Base-by-base conservation (phyloP, 75 land plant genomes). In the Selaginella moellendorffii region DNA sequence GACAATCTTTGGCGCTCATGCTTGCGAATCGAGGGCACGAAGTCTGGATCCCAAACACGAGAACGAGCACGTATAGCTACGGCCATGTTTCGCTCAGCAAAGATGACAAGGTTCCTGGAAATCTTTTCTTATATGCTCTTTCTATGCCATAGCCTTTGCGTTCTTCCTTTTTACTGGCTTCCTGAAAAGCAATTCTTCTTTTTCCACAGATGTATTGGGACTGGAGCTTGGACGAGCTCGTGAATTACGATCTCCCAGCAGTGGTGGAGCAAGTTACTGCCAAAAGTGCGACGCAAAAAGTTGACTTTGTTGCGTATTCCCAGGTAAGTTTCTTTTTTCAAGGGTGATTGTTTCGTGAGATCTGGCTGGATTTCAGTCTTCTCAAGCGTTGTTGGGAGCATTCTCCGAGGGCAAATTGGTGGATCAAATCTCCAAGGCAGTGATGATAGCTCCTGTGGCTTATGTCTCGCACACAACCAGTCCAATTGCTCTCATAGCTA, bases 101-200 rank as follows among this genome's bases (percentile, higher is more conserved):
- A 24, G 65, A 54, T 27, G 76, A 81, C 20, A 80, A 76, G 77
- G 88, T 83, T 76, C 1, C 28, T n/a, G n/a, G n/a, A n/a, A n/a
- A n/a, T n/a, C n/a, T n/a, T n/a, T n/a, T n/a, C n/a, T n/a, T n/a
- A n/a, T n/a, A n/a, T n/a, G n/a, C n/a, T n/a, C n/a, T n/a, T n/a
- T n/a, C n/a, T n/a, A n/a, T n/a, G n/a, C n/a, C n/a, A n/a, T n/a
- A n/a, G n/a, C n/a, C n/a, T n/a, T n/a, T n/a, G n/a, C n/a, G n/a
- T n/a, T n/a, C n/a, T n/a, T n/a, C n/a, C n/a, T n/a, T n/a, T n/a
- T n/a, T n/a, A n/a, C n/a, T n/a, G n/a, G n/a, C n/a, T n/a, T n/a
- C n/a, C n/a, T n/a, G n/a, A n/a, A n/a, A n/a, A n/a, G n/a, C n/a
- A n/a, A n/a, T n/a, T n/a, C n/a, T n/a, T n/a, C n/a, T n/a, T n/a